These are phyloP conservation scores for Willaertia magna DNA, from an alignment of 208 protist species.

Conservation along the genomic window DNA sequence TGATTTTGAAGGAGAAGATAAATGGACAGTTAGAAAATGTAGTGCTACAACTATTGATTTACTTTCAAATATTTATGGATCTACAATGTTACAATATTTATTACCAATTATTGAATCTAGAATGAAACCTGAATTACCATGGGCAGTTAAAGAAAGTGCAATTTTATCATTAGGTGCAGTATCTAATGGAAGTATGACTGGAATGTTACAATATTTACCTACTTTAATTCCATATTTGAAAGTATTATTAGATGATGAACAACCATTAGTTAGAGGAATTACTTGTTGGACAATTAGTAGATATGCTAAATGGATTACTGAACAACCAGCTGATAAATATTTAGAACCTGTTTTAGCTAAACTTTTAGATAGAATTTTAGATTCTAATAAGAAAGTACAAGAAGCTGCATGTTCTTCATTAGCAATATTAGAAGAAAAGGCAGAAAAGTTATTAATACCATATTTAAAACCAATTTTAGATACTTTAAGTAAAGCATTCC, in stretches of 20 bases:
- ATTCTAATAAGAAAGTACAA: slow-evolving; percentile 36
- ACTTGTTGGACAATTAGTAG: slow-evolving; percentile 64
- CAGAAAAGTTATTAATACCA: slow-evolving; percentile 12
- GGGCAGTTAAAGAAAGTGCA: slow-evolving; percentile 63
- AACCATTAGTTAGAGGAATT: slow-evolving; percentile 71
- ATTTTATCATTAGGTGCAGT: slow-evolving; percentile 77
- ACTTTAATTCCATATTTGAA: slow-evolving; percentile 54
- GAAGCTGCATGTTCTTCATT: slow-evolving; percentile 38
- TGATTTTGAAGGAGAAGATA: slow-evolving; percentile 61
- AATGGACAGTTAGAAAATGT: slow-evolving; percentile 76
- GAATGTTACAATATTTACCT: slow-evolving; percentile 48
- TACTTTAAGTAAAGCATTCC: slow-evolving; percentile 22
- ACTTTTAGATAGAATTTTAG: slow-evolving; percentile 28
- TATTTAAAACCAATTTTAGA: slow-evolving; percentile 26
- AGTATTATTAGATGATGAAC: slow-evolving; percentile 45
- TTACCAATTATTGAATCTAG: slow-evolving; percentile 55
- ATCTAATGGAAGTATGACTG: slow-evolving; percentile 65
- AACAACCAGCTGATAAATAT: background rate
- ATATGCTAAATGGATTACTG: slow-evolving; percentile 28
- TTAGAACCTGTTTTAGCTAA: slow-evolving; percentile 17
- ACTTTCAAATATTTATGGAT: slow-evolving; percentile 59
- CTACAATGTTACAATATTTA: slow-evolving; percentile 52
- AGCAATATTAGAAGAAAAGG: slow-evolving; percentile 36
- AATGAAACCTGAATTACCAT: slow-evolving; percentile 47
- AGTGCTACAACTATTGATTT: slow-evolving; percentile 63